phyloP scores from a whole-genome alignment of 1,284 basidiomycete species.

The Ustilago esculenta region DNA sequence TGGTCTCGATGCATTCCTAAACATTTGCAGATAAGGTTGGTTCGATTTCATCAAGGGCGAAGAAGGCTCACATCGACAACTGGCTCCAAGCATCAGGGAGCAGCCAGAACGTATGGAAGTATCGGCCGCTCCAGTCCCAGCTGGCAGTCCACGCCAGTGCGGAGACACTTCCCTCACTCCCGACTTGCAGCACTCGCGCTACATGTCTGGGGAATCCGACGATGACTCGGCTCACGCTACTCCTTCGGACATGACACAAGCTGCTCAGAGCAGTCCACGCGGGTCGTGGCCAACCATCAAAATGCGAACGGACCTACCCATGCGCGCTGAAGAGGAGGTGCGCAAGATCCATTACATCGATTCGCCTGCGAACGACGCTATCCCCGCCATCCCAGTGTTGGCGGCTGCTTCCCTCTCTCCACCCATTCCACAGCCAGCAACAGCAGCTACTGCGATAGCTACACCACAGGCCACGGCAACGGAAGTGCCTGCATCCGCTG shows the following conservation, averaged over 20 bases:
- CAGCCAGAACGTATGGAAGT: constrained; percentile 20
- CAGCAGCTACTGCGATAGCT: not conserved
- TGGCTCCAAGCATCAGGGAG: not conserved
- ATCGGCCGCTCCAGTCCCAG: not conserved
- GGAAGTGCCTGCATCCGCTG: not conserved
- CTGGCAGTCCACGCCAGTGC: not conserved
- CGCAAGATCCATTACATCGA: constrained; percentile 47
- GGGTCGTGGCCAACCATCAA: constrained; percentile 12
- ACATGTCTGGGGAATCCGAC: constrained; percentile 39
- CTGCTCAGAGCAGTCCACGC: constrained; percentile 3
- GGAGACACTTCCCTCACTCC: constrained; percentile 23
- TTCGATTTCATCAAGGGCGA: not conserved
- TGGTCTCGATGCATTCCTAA: no score
- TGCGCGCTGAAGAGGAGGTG: constrained; percentile 25
- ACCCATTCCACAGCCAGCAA: no score
- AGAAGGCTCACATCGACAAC: not conserved
- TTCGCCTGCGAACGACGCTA: constrained; percentile 8
- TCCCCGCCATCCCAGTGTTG: not conserved
- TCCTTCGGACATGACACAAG: constrained; percentile 24
- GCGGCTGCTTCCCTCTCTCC: not conserved
- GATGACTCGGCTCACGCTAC: constrained; percentile 42
- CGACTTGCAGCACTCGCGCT: constrained; percentile 28
- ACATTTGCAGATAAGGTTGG: no score
- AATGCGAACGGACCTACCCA: not conserved
- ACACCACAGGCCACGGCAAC: not conserved